Evolutionary conservation across 768 basidiomycete species (phyloP).

Genomic region (Collybia sp.): DNA sequence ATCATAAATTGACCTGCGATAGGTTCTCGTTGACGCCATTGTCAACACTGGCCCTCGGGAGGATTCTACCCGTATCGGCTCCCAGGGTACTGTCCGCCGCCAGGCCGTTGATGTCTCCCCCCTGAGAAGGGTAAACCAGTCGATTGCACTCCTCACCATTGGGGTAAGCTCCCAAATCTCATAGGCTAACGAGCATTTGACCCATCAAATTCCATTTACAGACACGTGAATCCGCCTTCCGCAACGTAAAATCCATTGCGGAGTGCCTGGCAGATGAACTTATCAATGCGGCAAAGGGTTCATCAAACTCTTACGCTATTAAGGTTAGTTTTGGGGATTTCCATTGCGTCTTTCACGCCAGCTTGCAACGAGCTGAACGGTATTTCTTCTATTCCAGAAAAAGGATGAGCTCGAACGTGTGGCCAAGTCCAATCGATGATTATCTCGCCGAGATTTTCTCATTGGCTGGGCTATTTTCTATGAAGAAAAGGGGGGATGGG

Average conservation of each 20-base stretch:
- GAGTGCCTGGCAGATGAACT: conserved; percentile 99
- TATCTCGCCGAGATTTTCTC: neutral
- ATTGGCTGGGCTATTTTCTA: conserved; percentile 6
- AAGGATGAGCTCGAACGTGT: conserved; percentile 99
- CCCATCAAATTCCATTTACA: conserved; percentile 22
- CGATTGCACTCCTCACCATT: conserved; percentile 89
- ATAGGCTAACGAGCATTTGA: neutral
- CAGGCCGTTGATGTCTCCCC: conserved; percentile 99
- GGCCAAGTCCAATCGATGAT: conserved; percentile 99
- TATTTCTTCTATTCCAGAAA: conserved; percentile 52
- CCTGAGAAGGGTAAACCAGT: conserved; percentile 96
- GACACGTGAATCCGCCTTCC: conserved; percentile 99
- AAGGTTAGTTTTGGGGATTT: conserved; percentile 54
- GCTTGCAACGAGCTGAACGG: neutral
- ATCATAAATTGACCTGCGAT: neutral
- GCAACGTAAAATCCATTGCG: conserved; percentile 98
- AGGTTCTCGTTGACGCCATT: conserved; percentile 97
- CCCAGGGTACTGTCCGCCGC: conserved; percentile 98
- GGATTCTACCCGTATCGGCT: conserved; percentile 99
- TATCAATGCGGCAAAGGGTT: conserved; percentile 99
- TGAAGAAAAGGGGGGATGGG: conserved; percentile 8
- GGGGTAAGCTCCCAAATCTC: conserved; percentile 59
- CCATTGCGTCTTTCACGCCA: too few relatives aligned
- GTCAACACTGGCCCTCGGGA: conserved; percentile 99
- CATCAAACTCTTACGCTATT: conserved; percentile 99